These are phyloP conservation scores for Senna tora DNA, from an alignment of 306 rosid species.

Conservation along the genomic window DNA sequence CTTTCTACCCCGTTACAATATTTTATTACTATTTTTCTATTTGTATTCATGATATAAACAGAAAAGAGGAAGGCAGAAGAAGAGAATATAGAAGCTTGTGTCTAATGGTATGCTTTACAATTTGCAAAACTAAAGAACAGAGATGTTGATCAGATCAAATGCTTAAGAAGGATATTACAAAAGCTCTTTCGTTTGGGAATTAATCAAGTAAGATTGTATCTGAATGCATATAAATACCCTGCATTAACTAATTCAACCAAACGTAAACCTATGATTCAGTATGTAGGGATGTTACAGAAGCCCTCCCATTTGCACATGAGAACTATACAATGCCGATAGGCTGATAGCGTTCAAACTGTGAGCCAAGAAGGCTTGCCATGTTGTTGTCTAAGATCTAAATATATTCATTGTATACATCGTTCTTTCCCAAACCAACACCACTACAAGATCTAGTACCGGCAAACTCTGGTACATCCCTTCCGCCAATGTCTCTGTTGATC, in stretches of 20 bases:
- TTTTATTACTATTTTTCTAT: background rate
- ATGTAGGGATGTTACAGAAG: background rate
- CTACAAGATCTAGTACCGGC: slow-evolving; percentile 37
- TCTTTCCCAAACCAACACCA: slow-evolving; percentile 34
- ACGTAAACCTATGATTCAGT: slow-evolving; percentile 23
- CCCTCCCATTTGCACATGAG: slow-evolving; percentile 34
- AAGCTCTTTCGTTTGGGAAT: background rate
- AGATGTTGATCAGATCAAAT: slow-evolving; percentile 5
- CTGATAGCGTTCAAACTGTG: slow-evolving; percentile 9
- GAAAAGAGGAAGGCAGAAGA: background rate
- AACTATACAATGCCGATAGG: slow-evolving; percentile 29
- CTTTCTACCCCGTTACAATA: background rate
- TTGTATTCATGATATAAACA: background rate
- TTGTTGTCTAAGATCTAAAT: slow-evolving; percentile 30
- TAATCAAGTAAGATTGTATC: background rate
- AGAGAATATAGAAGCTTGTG: background rate
- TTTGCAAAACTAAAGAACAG: background rate
- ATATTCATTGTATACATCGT: slow-evolving; percentile 38
- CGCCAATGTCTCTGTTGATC: slow-evolving; percentile 38
- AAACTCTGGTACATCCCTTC: slow-evolving; percentile 38
- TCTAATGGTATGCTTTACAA: background rate
- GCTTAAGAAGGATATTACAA: background rate
- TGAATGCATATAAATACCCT: slow-evolving; percentile 4
- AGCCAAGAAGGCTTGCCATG: slow-evolving; percentile 1
- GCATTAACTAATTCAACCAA: slow-evolving; percentile 11